Base-by-base conservation (phyloP, 768 basidiomycete genomes). In the Tylopilus plumbeoviolaceoides region DNA sequence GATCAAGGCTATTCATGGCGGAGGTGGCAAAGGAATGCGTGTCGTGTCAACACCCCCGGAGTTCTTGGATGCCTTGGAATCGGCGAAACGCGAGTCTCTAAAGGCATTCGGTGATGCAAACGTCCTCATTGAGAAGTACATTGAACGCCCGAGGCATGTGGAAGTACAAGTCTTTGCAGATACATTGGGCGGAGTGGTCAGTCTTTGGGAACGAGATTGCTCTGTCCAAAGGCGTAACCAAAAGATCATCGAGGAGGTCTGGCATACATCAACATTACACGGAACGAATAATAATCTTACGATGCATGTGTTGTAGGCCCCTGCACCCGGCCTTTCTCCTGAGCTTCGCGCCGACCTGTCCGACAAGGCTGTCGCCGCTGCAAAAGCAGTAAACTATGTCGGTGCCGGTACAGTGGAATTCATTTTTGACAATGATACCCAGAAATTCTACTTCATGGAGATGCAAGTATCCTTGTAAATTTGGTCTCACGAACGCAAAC, bases 91-190 rank as follows among this genome's bases (percentile, higher is more conserved):
- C 44, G 94, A 98, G 70, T 89, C 93, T 5, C 64, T 78, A 44
- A 97, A 95, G 68, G 78, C 87, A 0, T 98, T 98, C 59, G 89
- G 91, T 12, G 89, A 94, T 59, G 85, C 89, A 51, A 80, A 81
- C 9, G 93, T 98, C 3, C 73, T 95, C 12, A 81, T 98, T 0
- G 94, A 98, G 76, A 88, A 89, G 62, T 98, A 88, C 61, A 85
- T 98, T 48, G 78, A 85, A 58, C 82, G 82, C 15, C 93, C 94
- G 17, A 79, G 94, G 54, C 94, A 95, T 65, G 84, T 98, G 28
- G 95, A 98, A 64, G 93, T 98, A 4, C 94, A 98, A 67, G 86
- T 97, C 5, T 97, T 98, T 64, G 91, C 90, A 12, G 95, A 97
- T 72, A 76, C 71, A 9, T 69, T 75, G 27, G 92, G 91, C n/a